phyloP scores from a whole-genome alignment of 352 stramenopile genomes.

The Phytophthora pinifolia region DNA sequence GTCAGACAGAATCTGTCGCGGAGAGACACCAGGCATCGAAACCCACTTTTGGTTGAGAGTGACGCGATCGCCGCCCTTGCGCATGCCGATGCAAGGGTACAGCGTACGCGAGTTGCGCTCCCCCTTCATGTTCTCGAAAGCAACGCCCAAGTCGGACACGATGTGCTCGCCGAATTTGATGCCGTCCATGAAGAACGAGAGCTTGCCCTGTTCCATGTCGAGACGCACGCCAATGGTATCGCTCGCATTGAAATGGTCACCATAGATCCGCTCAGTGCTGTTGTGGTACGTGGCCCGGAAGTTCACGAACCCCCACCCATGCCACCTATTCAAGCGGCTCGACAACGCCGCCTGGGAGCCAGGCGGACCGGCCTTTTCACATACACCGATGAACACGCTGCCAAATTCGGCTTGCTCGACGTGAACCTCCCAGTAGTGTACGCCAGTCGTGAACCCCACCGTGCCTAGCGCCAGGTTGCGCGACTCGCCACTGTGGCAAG shows the following conservation, averaged over 20 bases:
- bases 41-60: constrained; percentile 96
- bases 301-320: constrained; percentile 97
- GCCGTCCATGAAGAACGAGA: constrained; percentile 99
- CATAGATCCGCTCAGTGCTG: constrained; percentile 90
- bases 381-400: constrained; percentile 98
- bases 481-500: constrained; percentile 83
- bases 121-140: constrained; percentile 94
- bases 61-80: constrained; percentile 94
- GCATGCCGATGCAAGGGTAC: constrained; percentile 96
- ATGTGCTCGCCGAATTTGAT: constrained; percentile 99
- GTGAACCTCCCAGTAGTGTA: constrained; percentile 98
- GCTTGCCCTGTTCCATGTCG: constrained; percentile 97
- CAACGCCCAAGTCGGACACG: constrained; percentile 96
- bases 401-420: constrained; percentile 97
- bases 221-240: constrained; percentile 99
- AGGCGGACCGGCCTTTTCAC: constrained; percentile 84
- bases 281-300: constrained; percentile 95
- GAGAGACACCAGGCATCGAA: constrained; percentile 76
- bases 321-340: constrained; percentile 87
- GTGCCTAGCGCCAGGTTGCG: constrained; percentile 83
- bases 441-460: constrained; percentile 86
- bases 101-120: constrained; percentile 87
- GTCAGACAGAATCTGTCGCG: constrained; percentile 80
- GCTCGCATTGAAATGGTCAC: constrained; percentile 90
- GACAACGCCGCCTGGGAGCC: constrained; percentile 77